Percentiles rank a stretch among this genome's conserved stretches.
These are phyloP conservation scores for Chenopodium suecicum DNA, from an alignment of 148 eudicot genomes.

Conservation along the genomic window DNA sequence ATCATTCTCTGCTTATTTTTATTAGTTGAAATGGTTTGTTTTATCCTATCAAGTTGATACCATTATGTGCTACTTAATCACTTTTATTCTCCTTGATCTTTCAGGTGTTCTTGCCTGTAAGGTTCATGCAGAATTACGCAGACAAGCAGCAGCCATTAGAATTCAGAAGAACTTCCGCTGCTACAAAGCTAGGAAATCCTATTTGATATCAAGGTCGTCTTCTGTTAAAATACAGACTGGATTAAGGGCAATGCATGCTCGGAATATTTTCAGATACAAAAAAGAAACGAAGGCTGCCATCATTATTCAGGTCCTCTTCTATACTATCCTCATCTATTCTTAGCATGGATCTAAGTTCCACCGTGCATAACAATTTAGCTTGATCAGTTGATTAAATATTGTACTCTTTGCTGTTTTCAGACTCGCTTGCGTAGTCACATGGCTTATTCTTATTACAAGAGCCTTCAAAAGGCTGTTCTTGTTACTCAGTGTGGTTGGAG, in stretches of 20 bases:
- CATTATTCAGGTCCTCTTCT: constrained; percentile 65
- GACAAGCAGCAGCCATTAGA: constrained; percentile 81
- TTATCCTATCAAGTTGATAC: background rate
- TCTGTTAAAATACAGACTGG: constrained; percentile 79
- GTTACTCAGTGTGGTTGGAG: constrained; percentile 96
- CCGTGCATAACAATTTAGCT: background rate
- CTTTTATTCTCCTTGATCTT: constrained; percentile 11
- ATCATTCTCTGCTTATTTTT: background rate
- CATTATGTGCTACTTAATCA: background rate
- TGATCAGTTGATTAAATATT: constrained; percentile 3
- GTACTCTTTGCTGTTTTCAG: constrained; percentile 47
- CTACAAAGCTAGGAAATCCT: constrained; percentile 52
- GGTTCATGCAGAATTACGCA: constrained; percentile 66
- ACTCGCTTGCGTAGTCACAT: constrained; percentile 66
- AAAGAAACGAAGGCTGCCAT: constrained; percentile 84
- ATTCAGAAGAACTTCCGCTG: constrained; percentile 86
- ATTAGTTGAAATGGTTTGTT: background rate
- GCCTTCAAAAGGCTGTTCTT: constrained; percentile 80
- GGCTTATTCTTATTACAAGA: constrained; percentile 68
- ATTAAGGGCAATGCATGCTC: constrained; percentile 88
- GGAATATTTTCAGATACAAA: constrained; percentile 75
- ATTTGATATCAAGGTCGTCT: constrained; percentile 42
- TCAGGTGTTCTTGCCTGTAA: constrained; percentile 76
- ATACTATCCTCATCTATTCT: constrained; percentile 7
- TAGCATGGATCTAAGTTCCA: background rate